Conservation (phyloP, 148 eudicot species). For the Chenopodium formosanum region DNA sequence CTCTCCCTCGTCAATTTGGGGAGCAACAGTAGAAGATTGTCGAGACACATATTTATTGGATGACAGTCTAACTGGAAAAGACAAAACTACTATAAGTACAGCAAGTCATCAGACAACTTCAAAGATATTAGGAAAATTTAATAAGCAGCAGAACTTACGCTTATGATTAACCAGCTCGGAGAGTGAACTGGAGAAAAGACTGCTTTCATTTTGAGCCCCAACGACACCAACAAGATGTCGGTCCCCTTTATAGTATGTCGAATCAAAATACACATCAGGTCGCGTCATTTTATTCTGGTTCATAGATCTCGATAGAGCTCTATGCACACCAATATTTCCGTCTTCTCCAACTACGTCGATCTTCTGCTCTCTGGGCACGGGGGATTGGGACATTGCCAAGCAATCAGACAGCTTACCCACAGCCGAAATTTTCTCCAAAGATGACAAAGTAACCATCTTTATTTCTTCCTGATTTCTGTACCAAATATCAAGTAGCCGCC, state of each 20-base stretch:
- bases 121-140: background rate
- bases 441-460: constrained; percentile 42
- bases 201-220: constrained; percentile 41
- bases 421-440: constrained; percentile 43
- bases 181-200: constrained; percentile 43
- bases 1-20: constrained; percentile 35
- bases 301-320: constrained; percentile 28
- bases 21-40: constrained; percentile 27
- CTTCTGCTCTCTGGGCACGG: constrained; percentile 29
- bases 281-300: constrained; percentile 34
- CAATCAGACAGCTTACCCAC: constrained; percentile 39
- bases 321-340: constrained; percentile 27
- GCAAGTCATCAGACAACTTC: background rate
- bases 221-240: constrained; percentile 34
- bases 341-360: constrained; percentile 32
- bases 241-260: constrained; percentile 22
- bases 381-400: constrained; percentile 32
- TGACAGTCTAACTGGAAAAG: constrained; percentile 42
- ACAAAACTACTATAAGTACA: constrained; percentile 6
- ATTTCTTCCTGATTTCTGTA: constrained; percentile 3
- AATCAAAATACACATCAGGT: constrained; percentile 32
- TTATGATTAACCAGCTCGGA: constrained; percentile 43
- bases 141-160: constrained; percentile 27
- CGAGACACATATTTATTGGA: constrained; percentile 33
- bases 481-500: constrained; percentile 26